phyloP scores from a whole-genome alignment of 345 rosid genomes.

The Chamaenerion angustifolium region DNA sequence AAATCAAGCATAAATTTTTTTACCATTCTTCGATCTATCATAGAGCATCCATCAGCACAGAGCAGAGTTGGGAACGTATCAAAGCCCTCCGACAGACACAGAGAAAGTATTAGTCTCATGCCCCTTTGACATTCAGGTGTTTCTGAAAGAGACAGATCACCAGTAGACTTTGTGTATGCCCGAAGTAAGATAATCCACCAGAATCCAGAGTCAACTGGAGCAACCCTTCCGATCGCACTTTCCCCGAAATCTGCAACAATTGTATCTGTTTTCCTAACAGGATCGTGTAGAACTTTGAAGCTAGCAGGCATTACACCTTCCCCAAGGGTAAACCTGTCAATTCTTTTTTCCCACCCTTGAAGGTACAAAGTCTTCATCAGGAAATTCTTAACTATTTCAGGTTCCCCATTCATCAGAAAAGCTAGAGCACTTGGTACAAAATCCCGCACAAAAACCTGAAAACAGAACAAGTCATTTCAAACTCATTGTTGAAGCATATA shows the following conservation, averaged over 20 bases:
- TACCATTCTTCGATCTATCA: slow-evolving; percentile 85
- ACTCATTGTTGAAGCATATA: too few species aligned
- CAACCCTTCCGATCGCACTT: slow-evolving; percentile 72
- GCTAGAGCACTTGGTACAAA: slow-evolving; percentile 78
- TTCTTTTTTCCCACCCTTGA: slow-evolving; percentile 67
- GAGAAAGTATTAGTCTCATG: slow-evolving; percentile 46
- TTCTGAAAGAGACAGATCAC: slow-evolving; percentile 47
- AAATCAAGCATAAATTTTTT: slow-evolving; percentile 1
- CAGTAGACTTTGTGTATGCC: slow-evolving; percentile 68
- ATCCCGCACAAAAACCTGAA: slow-evolving; percentile 63
- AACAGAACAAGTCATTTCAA: neutral
- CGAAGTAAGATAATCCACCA: slow-evolving; percentile 86
- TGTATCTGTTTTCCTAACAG: slow-evolving; percentile 42
- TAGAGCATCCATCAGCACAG: slow-evolving; percentile 33
- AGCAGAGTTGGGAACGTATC: slow-evolving; percentile 66
- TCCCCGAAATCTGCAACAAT: slow-evolving; percentile 64
- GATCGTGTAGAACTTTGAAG: slow-evolving; percentile 71
- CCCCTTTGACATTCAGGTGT: slow-evolving; percentile 65
- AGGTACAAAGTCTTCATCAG: slow-evolving; percentile 56
- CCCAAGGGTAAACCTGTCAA: slow-evolving; percentile 66
- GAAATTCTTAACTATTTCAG: slow-evolving; percentile 65
- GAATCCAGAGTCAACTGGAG: slow-evolving; percentile 76
- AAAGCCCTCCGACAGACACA: slow-evolving; percentile 66
- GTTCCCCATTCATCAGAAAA: slow-evolving; percentile 16
- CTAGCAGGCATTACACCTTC: slow-evolving; percentile 82